Conservation (phyloP, 148 eudicot genomes). For the Chenopodium quinoa region DNA sequence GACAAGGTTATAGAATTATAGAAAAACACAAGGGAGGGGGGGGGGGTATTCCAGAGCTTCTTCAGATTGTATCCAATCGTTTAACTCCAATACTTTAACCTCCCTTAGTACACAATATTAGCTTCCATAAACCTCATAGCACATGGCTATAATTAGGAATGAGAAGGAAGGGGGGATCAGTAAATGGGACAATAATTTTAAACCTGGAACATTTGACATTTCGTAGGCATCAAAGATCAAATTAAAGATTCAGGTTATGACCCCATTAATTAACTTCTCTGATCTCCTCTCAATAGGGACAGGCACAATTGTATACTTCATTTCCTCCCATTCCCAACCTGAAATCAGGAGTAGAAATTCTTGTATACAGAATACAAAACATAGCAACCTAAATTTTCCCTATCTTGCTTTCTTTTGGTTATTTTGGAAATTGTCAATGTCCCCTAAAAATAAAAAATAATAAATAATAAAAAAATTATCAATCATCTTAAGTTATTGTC, state of each 20-base stretch:
- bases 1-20: background rate
- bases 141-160: background rate
- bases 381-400: slow-evolving; percentile 1
- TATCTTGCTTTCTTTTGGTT: slow-evolving; percentile 1
- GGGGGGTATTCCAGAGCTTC: background rate
- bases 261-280: no score
- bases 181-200: background rate
- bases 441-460: background rate
- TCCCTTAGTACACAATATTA: background rate
- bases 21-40: background rate
- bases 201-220: background rate
- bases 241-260: background rate
- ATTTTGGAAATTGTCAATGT: background rate
- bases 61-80: background rate
- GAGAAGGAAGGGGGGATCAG: no score
- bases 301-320: background rate
- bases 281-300: background rate
- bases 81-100: background rate
- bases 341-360: background rate
- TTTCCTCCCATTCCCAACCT: background rate
- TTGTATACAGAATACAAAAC: background rate
- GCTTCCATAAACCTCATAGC: background rate
- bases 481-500: background rate
- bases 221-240: background rate
- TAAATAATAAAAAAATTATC: background rate